Evolutionary conservation across 352 stramenopile species (phyloP).

Genomic region (Nothophytophthora sp.): DNA sequence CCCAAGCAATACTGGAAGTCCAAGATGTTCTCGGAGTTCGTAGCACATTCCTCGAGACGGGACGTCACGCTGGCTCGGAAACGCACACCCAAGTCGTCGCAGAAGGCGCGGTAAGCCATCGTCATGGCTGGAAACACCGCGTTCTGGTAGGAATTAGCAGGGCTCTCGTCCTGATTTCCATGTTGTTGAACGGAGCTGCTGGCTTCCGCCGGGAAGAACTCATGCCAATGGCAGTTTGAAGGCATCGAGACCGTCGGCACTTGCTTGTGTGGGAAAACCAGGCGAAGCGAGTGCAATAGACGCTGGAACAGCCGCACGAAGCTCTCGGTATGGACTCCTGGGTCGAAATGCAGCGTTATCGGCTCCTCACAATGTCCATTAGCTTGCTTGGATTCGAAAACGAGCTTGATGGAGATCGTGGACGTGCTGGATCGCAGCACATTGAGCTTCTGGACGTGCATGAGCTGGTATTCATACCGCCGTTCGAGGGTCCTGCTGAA

Average conservation of each 20-base stretch:
- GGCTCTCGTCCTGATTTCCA: constrained; percentile 9
- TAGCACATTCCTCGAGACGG: constrained; percentile 53
- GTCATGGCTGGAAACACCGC: constrained; percentile 35
- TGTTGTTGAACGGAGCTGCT: background rate
- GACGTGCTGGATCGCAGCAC: constrained; percentile 27
- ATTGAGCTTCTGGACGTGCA: constrained; percentile 40
- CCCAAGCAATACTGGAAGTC: constrained; percentile 72
- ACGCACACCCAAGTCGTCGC: constrained; percentile 50
- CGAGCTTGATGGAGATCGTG: constrained; percentile 36
- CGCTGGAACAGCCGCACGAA: constrained; percentile 59
- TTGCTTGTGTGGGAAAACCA: constrained; percentile 44
- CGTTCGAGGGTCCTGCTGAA: constrained; percentile 39
- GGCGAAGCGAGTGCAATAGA: constrained; percentile 40
- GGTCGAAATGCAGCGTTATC: constrained; percentile 50
- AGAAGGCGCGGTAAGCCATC: constrained; percentile 60
- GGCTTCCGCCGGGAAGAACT: constrained; percentile 37
- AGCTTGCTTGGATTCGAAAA: constrained; percentile 11
- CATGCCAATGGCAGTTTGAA: constrained; percentile 47
- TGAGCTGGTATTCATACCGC: constrained; percentile 42
- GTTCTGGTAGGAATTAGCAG: background rate
- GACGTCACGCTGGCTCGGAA: constrained; percentile 48
- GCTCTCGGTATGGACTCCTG: constrained; percentile 52
- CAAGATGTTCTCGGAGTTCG: constrained; percentile 33
- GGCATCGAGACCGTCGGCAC: constrained; percentile 36
- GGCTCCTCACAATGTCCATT: constrained; percentile 10